Percentiles rank a stretch among this genome's conserved stretches.
Evolutionary conservation across 306 rosid species (phyloP).

Genomic region (Crotalaria pallida): DNA sequence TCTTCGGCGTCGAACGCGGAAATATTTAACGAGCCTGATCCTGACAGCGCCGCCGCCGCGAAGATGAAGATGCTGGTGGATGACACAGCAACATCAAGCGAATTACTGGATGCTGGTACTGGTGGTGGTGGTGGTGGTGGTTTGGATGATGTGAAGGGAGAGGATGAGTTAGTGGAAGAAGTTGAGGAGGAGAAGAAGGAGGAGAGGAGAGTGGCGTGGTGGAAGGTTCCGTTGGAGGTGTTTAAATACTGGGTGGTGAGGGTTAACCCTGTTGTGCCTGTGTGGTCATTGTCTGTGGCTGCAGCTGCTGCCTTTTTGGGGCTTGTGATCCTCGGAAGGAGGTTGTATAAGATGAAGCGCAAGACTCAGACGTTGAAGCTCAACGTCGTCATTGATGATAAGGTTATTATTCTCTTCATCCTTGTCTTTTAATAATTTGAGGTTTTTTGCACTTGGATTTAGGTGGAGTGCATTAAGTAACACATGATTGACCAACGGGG

Average conservation of each 20-base stretch:
- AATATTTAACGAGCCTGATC: slow-evolving; percentile 15
- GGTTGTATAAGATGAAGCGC: slow-evolving; percentile 63
- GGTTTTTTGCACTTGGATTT: too few relatives aligned
- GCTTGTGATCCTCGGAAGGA: slow-evolving; percentile 62
- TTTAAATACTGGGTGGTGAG: slow-evolving; percentile 63
- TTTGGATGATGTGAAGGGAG: slow-evolving; percentile 4
- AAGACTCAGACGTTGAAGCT: slow-evolving; percentile 72
- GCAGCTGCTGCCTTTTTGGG: slow-evolving; percentile 86
- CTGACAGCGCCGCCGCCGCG: background rate
- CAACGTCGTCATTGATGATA: slow-evolving; percentile 83
- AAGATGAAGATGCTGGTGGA: too few relatives aligned
- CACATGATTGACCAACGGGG: too few relatives aligned
- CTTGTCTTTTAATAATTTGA: background rate
- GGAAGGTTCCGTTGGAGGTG: slow-evolving; percentile 86
- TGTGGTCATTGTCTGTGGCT: slow-evolving; percentile 74
- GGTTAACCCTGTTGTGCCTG: slow-evolving; percentile 65
- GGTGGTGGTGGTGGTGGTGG: background rate
- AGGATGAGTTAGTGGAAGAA: background rate
- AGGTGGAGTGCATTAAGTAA: too few relatives aligned
- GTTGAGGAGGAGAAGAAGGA: slow-evolving; percentile 26
- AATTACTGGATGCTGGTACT: background rate
- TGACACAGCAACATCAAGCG: background rate
- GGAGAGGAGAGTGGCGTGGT: slow-evolving; percentile 55
- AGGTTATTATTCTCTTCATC: slow-evolving; percentile 45
- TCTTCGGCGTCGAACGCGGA: too few relatives aligned